phyloP scores from a whole-genome alignment of 2,329 filamentous ascomycete species.

The Colletotrichum agaves region DNA sequence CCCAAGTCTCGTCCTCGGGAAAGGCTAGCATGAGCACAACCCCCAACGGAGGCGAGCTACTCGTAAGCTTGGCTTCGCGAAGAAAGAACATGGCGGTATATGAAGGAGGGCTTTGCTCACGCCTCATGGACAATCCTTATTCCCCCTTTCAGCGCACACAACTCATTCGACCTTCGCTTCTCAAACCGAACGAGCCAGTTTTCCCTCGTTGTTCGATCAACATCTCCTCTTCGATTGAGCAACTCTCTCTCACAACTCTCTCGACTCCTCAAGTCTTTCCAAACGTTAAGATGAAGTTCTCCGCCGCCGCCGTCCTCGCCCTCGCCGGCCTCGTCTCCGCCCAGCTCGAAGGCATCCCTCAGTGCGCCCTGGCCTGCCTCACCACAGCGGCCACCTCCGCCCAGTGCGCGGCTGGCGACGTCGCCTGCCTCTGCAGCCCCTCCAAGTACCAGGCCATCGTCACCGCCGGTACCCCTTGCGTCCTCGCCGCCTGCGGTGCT shows the following conservation, averaged over 20 bases:
- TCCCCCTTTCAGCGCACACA: conserved; percentile 10
- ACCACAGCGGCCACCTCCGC: conserved; percentile 12
- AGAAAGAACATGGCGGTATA: not conserved
- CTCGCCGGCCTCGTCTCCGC: conserved; percentile 32
- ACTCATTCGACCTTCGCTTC: conserved; percentile 19
- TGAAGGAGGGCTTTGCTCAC: not conserved
- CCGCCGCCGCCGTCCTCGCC: conserved; percentile 27
- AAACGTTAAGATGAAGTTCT: conserved; percentile 34
- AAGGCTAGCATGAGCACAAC: conserved; percentile 2
- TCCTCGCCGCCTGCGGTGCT: conserved; percentile 17
- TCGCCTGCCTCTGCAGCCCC: conserved; percentile 19
- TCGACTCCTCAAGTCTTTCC: not conserved
- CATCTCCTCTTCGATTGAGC: not conserved
- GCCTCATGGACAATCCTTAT: not conserved
- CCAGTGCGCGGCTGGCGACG: conserved; percentile 3
- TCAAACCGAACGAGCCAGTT: not conserved
- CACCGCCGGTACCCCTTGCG: conserved; percentile 17
- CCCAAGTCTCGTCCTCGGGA: not conserved
- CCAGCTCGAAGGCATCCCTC: conserved; percentile 23
- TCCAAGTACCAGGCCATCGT: conserved; percentile 28
- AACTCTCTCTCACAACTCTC: not conserved
- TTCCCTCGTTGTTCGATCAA: not conserved
- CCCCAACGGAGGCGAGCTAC: not conserved
- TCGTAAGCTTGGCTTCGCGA: not conserved
- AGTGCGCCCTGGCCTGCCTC: conserved; percentile 26